Evolutionary conservation across 2,329 filamentous ascomycete genomes (phyloP).

Genomic region (Arthrobotrys sinensis): DNA sequence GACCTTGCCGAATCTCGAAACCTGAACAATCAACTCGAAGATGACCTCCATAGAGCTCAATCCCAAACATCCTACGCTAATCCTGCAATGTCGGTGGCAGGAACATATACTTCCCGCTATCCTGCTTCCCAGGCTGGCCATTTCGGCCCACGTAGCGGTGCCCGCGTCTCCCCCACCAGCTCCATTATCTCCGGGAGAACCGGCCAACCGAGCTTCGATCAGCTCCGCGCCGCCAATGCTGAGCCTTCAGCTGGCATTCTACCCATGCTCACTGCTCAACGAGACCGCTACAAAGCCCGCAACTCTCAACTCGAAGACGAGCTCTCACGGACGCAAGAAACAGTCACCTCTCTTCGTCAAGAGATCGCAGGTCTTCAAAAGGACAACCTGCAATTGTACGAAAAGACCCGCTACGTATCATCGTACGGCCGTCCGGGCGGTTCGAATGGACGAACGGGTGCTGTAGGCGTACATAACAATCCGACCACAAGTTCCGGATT

Average conservation of each 20-base stretch:
- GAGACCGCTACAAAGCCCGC: conserved; percentile 97
- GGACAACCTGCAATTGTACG: conserved; percentile 95
- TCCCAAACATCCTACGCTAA: conserved; percentile 81
- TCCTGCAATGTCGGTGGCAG: conserved; percentile 90
- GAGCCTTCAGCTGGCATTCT: conserved; percentile 82
- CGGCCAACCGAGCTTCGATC: conserved; percentile 70
- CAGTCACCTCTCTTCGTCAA: conserved; percentile 86
- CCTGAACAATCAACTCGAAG: conserved; percentile 90
- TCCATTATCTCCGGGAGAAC: conserved; percentile 99
- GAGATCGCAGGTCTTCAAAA: conserved; percentile 94
- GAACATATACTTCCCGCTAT: conserved; percentile 87
- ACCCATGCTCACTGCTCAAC: conserved; percentile 97
- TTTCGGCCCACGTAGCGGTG: conserved; percentile 74
- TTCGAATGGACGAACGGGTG: conserved; percentile 73
- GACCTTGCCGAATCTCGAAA: conserved; percentile 88
- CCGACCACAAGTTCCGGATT: conserved; percentile 75
- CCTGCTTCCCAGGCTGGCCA: conserved; percentile 74
- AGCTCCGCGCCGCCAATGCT: conserved; percentile 55
- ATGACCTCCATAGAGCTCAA: conserved; percentile 89
- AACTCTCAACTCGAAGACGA: conserved; percentile 92
- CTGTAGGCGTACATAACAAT: conserved; percentile 78
- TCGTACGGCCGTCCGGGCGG: conserved; percentile 83
- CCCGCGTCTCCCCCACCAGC: conserved; percentile 87
- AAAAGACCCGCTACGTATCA: conserved; percentile 96
- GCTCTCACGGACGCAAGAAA: conserved; percentile 84